A percentile compares a stretch with the other conserved stretches of the same genome.
These are phyloP conservation scores for Carpinus fangiana DNA, from an alignment of 306 rosid species.

Conservation along the genomic window DNA sequence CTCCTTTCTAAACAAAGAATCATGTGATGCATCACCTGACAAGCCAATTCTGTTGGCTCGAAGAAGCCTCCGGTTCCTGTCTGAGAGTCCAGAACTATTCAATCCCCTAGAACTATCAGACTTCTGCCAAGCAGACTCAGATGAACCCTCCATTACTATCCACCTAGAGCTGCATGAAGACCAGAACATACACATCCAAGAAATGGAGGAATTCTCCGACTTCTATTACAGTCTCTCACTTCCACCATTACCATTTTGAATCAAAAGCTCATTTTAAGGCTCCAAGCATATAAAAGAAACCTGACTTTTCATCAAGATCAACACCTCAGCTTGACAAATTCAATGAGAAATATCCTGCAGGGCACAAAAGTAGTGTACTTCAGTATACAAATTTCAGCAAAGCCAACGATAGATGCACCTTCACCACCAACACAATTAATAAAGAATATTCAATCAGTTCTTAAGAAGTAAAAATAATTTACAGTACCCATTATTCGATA, in stretches of 20 bases:
- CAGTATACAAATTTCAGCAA: constrained; percentile 16
- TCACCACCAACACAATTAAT: constrained; percentile 8
- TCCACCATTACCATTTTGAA: constrained; percentile 46
- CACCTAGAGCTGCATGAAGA: constrained; percentile 58
- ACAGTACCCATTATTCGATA: no score
- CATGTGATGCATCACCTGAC: constrained; percentile 47
- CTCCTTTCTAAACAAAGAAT: constrained; percentile 49
- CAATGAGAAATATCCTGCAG: constrained; percentile 40
- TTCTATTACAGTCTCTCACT: constrained; percentile 38
- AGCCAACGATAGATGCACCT: constrained; percentile 13
- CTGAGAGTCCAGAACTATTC: constrained; percentile 59
- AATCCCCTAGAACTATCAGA: constrained; percentile 65
- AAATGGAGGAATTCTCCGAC: constrained; percentile 37
- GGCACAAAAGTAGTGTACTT: constrained; percentile 31
- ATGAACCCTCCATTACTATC: constrained; percentile 80
- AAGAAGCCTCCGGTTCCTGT: constrained; percentile 49
- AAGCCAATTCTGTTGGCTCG: constrained; percentile 38
- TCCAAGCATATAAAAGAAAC: constrained; percentile 15
- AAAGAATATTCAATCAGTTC: not conserved
- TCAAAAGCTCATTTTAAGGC: constrained; percentile 41
- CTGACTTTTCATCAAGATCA: constrained; percentile 32
- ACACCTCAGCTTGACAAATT: constrained; percentile 28
- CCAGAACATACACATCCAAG: constrained; percentile 49
- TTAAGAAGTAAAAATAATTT: no score
- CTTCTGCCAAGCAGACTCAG: constrained; percentile 59